phyloP scores from a whole-genome alignment of 768 basidiomycete species.

The Podaxis carcinomalis region DNA sequence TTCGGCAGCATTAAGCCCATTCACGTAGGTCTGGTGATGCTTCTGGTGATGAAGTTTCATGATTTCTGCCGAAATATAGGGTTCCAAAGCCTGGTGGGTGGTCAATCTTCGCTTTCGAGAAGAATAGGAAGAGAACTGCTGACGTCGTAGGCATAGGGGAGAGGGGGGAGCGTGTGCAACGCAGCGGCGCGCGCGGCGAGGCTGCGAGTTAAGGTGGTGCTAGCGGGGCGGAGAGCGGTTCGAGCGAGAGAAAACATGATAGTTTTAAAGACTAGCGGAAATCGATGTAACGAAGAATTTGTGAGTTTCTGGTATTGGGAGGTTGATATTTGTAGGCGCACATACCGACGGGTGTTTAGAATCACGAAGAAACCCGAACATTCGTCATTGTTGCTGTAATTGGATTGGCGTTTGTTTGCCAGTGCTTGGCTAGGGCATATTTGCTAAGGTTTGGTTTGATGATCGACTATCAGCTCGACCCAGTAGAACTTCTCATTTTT shows the following conservation, averaged over 20 bases:
- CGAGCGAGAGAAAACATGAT: conserved; percentile 9
- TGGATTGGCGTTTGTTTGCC: conserved; percentile 5
- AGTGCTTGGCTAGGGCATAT: background rate
- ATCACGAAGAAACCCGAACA: background rate
- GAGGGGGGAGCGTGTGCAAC: conserved; percentile 57
- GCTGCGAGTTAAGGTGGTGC: background rate
- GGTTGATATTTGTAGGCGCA: background rate
- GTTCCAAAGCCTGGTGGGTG: conserved; percentile 63
- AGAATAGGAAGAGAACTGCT: background rate
- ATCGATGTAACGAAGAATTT: background rate
- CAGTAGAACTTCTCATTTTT: too few species aligned
- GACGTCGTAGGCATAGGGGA: conserved; percentile 72
- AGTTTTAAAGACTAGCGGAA: background rate
- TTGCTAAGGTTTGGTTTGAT: background rate
- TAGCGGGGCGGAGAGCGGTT: background rate
- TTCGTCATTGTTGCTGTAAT: conserved; percentile 1
- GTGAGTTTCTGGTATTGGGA: background rate
- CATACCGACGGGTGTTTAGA: background rate
- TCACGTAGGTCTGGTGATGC: conserved; percentile 95
- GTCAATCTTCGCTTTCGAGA: background rate
- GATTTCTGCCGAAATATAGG: conserved; percentile 88
- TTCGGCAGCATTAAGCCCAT: conserved; percentile 88
- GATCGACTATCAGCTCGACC: too few species aligned
- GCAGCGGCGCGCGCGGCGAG: conserved; percentile 4
- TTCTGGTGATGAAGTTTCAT: conserved; percentile 94